These are phyloP conservation scores for Rutstroemia sp. DNA, from an alignment of 2,329 filamentous ascomycete species.

Conservation along the genomic window DNA sequence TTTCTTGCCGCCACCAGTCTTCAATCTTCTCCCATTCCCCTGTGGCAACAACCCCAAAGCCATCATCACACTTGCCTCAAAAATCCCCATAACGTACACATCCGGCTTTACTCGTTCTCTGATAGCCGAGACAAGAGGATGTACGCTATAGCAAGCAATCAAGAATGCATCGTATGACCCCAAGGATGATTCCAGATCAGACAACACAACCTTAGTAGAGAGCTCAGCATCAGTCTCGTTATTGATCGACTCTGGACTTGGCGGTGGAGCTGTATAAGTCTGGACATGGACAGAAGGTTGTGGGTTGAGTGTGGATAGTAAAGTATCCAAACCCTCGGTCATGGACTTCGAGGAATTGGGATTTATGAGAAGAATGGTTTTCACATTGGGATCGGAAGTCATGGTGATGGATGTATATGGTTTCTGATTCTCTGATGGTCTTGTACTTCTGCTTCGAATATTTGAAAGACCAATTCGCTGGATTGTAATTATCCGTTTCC, in stretches of 20 bases:
- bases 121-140: conserved; percentile 64
- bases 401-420: not conserved
- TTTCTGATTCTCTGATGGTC: too few relatives aligned
- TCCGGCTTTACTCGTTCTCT: conserved; percentile 30
- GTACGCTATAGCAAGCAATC: conserved; percentile 82
- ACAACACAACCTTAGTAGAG: conserved; percentile 56
- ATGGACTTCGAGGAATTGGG: conserved; percentile 70
- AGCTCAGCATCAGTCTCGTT: conserved; percentile 58
- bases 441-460: too few relatives aligned
- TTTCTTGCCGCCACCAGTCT: conserved; percentile 8
- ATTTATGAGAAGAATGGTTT: conserved; percentile 64
- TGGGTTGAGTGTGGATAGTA: conserved; percentile 32
- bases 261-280: conserved; percentile 46
- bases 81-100: conserved; percentile 70
- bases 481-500: not conserved
- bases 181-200: conserved; percentile 40
- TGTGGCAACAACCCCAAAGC: conserved; percentile 33
- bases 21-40: conserved; percentile 17
- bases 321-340: conserved; percentile 56
- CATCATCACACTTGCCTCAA: conserved; percentile 68
- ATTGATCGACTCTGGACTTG: conserved; percentile 75
- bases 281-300: conserved; percentile 24
- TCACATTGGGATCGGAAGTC: not conserved
- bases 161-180: conserved; percentile 65
- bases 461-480: too few relatives aligned